These are phyloP conservation scores for Xylariaceae sp. DNA, from an alignment of 2,329 filamentous ascomycete genomes.

Conservation along the genomic window DNA sequence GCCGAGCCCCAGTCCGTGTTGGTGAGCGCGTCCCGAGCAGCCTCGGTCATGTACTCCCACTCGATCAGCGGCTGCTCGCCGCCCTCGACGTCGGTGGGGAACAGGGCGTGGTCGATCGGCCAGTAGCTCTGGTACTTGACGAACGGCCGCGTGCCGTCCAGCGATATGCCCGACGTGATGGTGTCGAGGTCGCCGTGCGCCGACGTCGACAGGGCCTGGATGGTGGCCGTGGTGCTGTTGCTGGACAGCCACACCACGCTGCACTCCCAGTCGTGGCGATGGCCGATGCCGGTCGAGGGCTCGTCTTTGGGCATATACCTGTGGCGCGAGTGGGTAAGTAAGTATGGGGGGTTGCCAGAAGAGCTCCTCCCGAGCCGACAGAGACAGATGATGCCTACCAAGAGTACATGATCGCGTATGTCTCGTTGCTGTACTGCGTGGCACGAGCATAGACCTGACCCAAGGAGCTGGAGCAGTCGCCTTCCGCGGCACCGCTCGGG, in stretches of 20 bases:
- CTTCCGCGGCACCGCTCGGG: conserved; percentile 17
- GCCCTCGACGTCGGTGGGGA: conserved; percentile 26
- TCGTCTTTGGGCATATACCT: conserved; percentile 35
- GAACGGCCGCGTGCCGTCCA: conserved; percentile 21
- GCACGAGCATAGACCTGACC: conserved; percentile 29
- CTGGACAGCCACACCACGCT: conserved; percentile 26
- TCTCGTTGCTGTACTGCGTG: conserved; percentile 17
- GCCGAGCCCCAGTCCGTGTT: conserved; percentile 31
- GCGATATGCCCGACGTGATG: conserved; percentile 15
- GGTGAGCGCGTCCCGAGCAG: conserved; percentile 25
- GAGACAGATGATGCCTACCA: conserved; percentile 15
- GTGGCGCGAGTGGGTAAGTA: neutral
- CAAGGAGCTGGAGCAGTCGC: conserved; percentile 20
- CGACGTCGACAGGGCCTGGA: conserved; percentile 25
- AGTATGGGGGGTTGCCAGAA: neutral
- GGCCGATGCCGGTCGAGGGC: conserved; percentile 26
- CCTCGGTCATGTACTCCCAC: conserved; percentile 29
- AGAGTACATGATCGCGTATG: conserved; percentile 26
- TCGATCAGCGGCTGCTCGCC: conserved; percentile 32
- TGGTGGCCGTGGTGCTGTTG: conserved; percentile 16
- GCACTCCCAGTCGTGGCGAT: conserved; percentile 31
- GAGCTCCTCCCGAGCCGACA: neutral
- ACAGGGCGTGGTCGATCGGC: conserved; percentile 28
- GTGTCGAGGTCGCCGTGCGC: conserved; percentile 25
- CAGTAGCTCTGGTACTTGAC: conserved; percentile 24